Evolutionary conservation across 2,329 filamentous ascomycete genomes (phyloP).

Genomic region (Aspergillus udagawae): DNA sequence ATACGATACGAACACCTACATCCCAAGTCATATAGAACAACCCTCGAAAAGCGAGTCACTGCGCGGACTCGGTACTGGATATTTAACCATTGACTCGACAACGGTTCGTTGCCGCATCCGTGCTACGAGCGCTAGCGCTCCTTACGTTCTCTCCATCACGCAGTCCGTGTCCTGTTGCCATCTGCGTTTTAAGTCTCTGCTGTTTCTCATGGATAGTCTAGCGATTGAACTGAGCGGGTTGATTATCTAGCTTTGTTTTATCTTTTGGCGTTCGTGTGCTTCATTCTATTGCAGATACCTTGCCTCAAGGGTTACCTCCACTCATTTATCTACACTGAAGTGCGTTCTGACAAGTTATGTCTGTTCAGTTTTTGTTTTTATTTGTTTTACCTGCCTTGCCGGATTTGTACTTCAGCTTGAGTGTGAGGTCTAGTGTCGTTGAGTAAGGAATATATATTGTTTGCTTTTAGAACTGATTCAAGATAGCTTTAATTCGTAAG

Average conservation of each 20-base stretch:
- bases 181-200: conserved; percentile 15
- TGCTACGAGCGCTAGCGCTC: conserved; percentile 7
- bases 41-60: neutral
- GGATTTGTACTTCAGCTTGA: conserved; percentile 3
- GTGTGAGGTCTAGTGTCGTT: conserved; percentile 8
- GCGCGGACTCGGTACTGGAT: neutral
- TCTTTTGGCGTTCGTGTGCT: conserved; percentile 19
- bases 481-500: neutral
- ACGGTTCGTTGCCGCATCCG: neutral
- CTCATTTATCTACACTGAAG: conserved; percentile 14
- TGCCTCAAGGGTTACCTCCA: conserved; percentile 16
- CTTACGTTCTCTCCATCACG: conserved; percentile 11
- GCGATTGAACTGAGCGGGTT: conserved; percentile 29
- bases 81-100: neutral
- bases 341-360: conserved; percentile 12
- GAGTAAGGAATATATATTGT: conserved; percentile 19
- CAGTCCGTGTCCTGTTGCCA: conserved; percentile 10
- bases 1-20: neutral
- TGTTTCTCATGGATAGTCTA: conserved; percentile 27
- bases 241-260: conserved; percentile 16
- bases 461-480: neutral
- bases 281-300: conserved; percentile 6
- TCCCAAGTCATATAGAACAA: neutral
- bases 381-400: conserved; percentile 6
- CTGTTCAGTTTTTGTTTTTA: conserved; percentile 5